phyloP scores from a whole-genome alignment of 139 green algal genomes.

The Chlamydomonas incerta region DNA sequence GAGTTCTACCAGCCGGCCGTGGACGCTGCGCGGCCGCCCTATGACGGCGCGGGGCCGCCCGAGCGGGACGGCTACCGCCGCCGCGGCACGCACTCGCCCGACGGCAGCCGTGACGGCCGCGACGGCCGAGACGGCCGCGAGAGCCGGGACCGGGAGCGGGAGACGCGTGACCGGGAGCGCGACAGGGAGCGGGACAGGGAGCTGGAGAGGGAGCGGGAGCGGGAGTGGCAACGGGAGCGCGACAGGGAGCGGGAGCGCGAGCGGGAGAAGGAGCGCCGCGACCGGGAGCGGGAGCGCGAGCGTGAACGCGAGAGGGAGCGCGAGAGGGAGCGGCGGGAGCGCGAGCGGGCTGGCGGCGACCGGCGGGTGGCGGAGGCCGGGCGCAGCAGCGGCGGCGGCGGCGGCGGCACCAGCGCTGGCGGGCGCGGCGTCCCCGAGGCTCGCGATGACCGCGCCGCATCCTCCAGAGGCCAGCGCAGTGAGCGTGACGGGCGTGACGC shows the following conservation, averaged over 20 bases:
- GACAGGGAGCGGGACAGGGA: neutral
- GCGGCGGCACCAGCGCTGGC: neutral
- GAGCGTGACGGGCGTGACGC: too few species aligned
- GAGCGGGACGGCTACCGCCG: too few species aligned
- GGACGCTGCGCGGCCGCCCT: too few species aligned
- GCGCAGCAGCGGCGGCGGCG: neutral
- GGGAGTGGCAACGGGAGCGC: neutral
- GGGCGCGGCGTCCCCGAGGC: too few species aligned
- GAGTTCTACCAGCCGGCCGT: too few species aligned
- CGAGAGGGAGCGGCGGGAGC: neutral
- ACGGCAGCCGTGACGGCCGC: neutral
- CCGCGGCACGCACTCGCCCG: too few species aligned
- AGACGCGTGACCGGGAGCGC: neutral
- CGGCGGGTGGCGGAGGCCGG: too few species aligned
- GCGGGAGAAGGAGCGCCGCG: too few species aligned
- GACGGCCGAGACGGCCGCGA: neutral
- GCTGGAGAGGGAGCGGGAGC: neutral
- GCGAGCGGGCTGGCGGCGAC: neutral
- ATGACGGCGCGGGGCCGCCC: too few species aligned
- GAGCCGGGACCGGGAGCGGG: neutral
- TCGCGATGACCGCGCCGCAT: too few species aligned
- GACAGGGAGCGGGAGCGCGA: too few species aligned
- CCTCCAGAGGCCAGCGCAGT: too few species aligned
- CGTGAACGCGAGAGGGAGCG: neutral
- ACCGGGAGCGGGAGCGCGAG: constrained; percentile 9